A percentile compares a stretch with the other conserved stretches of the same genome.
Conservation (phyloP, 768 basidiomycete species). For the Dictyophora rubrovolvata region DNA sequence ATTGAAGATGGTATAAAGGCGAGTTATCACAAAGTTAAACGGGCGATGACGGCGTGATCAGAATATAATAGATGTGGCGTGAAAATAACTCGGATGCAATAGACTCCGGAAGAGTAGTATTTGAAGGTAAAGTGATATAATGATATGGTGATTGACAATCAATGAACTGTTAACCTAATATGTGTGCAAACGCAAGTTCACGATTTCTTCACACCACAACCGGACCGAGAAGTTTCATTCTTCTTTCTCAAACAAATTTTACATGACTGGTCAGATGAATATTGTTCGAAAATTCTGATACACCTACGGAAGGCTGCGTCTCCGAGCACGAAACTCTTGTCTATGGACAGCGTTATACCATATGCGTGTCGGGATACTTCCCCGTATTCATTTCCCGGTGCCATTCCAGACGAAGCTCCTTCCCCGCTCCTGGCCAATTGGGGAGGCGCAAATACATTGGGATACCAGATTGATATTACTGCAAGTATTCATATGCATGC, state of each 20-base stretch:
- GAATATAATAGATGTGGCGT: conserved; percentile 1
- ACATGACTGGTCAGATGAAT: conserved; percentile 31
- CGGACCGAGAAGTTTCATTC: conserved; percentile 24
- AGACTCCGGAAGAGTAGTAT: background rate
- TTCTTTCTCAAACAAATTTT: conserved; percentile 28
- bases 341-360: conserved; percentile 32
- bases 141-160: background rate
- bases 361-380: conserved; percentile 12
- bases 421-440: background rate
- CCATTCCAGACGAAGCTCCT: background rate
- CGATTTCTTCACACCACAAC: conserved; percentile 29
- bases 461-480: background rate
- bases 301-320: conserved; percentile 28
- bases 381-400: background rate
- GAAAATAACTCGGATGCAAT: background rate
- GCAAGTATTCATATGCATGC: background rate
- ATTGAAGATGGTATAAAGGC: conserved; percentile 4
- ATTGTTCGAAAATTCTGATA: conserved; percentile 25
- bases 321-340: conserved; percentile 27
- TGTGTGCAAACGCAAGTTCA: conserved; percentile 15
- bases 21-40: background rate
- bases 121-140: background rate
- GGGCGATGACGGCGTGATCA: too few species aligned
- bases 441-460: background rate
- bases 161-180: background rate